Conservation (phyloP, 768 basidiomycete species). For the Suillus spraguei region DNA sequence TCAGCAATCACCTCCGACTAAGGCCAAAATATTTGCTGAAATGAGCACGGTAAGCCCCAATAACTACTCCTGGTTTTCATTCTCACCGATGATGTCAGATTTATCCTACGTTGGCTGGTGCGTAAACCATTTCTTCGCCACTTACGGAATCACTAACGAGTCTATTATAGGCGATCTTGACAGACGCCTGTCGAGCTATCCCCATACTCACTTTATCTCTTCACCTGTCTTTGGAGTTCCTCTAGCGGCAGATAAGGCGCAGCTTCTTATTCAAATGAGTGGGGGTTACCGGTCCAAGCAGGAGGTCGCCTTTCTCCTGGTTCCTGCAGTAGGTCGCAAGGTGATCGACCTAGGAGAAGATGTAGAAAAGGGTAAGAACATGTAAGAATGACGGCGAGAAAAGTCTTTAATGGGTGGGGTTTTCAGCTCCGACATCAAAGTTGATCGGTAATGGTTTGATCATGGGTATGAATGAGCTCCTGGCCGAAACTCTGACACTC, state of each 20-base stretch:
- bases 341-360: conserved; percentile 83
- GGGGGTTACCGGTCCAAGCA: too few relatives aligned
- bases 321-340: conserved; percentile 79
- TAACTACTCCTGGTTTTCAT: neutral
- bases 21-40: conserved; percentile 80
- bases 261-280: too few relatives aligned
- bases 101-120: conserved; percentile 56
- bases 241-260: too few relatives aligned
- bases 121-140: neutral
- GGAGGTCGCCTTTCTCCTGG: too few relatives aligned
- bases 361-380: conserved; percentile 68
- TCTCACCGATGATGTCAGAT: conserved; percentile 39
- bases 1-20: conserved; percentile 45
- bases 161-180: too few relatives aligned
- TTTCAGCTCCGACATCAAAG: conserved; percentile 68
- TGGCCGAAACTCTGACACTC: conserved; percentile 82
- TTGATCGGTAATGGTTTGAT: conserved; percentile 84
- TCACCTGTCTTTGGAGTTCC: too few relatives aligned
- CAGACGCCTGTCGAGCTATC: too few relatives aligned
- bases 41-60: conserved; percentile 70
- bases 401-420: neutral
- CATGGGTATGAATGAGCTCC: conserved; percentile 73
- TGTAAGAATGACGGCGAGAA: neutral
- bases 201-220: too few relatives aligned
- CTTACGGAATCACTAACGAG: neutral